These are phyloP conservation scores for Euphorbia peplus DNA, from an alignment of 345 rosid species.

Conservation along the genomic window DNA sequence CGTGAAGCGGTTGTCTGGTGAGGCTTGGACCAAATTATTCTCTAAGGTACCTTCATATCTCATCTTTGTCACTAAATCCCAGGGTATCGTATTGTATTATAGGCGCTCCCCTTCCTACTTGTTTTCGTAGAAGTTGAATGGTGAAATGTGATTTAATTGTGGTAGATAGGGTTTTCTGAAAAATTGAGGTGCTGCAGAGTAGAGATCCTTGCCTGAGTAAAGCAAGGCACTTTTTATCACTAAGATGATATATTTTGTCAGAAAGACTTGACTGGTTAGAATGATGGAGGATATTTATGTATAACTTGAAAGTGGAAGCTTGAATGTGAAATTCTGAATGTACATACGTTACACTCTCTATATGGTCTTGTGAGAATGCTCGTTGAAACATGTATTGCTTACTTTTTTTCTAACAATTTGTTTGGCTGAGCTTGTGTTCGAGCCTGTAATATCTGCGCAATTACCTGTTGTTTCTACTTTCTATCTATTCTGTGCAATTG, in stretches of 20 bases:
- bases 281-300: too few relatives aligned
- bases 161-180: background rate
- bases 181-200: background rate
- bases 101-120: background rate
- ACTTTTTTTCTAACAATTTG: background rate
- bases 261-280: too few relatives aligned
- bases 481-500: background rate
- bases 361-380: background rate
- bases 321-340: too few relatives aligned
- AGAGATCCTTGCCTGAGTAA: background rate
- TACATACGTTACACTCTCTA: too few relatives aligned
- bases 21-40: constrained; percentile 69
- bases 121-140: background rate
- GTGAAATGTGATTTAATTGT: background rate
- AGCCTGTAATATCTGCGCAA: background rate
- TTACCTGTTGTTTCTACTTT: background rate
- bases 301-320: too few relatives aligned
- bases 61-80: background rate
- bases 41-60: constrained; percentile 54
- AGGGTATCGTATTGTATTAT: background rate
- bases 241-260: too few relatives aligned
- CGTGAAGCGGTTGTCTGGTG: constrained; percentile 72
- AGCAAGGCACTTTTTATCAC: too few relatives aligned
- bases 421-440: background rate
- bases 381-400: background rate